Evolutionary conservation across 345 rosid species (phyloP), one percentile per base, ranked within the genome.

Genomic region (Salix exigua): DNA sequence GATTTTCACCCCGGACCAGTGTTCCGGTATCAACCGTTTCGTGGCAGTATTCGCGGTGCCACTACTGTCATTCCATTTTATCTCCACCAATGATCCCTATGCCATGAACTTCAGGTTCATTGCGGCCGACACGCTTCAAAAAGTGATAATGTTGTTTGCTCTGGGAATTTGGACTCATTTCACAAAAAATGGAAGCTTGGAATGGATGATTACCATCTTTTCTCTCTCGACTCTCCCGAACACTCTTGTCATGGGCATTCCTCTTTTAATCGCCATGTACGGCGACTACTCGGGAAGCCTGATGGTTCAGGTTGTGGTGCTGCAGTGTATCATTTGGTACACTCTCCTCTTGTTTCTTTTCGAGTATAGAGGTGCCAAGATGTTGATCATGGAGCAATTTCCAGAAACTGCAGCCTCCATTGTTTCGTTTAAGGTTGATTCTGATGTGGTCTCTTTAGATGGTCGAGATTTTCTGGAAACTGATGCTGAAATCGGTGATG

Each of bases 341-440:
- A 82, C 84, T 18, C 81, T 86, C 35, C 77, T 86, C 46, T 28
- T 86, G 53, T 86, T 86, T 69, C 76, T 86, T 58, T 86, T 86
- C 68, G 89, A 86, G 79, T 86, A 82, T 62, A 70, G 87, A 23
- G 89, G 81, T 13, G 89, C 89, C 13, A 82, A 83, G 82, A 73
- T 82, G 71, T 46, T 82, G 69, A 82, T 82, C 65, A 82, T 78
- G 81, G 84, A 82, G 70, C 87, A 84, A 73, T 86, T 86, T 75
- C 87, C 86, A 2, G 89, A 80, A 61, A 84, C 87, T 12, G 89
- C 87, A 0, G 87, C 84, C 30, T 84, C 87, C 69, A 86, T 86
- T 60, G 85, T 86, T 35, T 86, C 87, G 37, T 80, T 86, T 71
- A 83, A 82, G 46, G 89, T 86, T 2, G 89, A 86, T 70, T 82